Evolutionary conservation across 2,329 filamentous ascomycete species (phyloP).

Genomic region (Fusarium fracticaudum): DNA sequence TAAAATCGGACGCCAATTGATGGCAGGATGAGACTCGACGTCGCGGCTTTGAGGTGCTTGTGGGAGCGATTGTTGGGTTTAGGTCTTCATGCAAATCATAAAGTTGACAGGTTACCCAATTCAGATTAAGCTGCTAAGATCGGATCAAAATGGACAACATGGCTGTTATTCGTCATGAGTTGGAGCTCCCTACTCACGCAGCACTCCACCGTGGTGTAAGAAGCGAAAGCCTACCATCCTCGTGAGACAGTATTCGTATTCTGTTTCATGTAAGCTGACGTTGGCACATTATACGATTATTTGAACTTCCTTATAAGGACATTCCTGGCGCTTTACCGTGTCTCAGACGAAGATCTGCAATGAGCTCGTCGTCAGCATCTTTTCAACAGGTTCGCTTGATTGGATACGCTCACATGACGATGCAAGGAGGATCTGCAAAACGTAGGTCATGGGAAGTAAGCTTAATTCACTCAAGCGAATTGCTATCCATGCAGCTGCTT

Average conservation of each 20-base stretch:
- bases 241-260: background rate
- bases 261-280: conserved; percentile 1
- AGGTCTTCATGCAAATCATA: background rate
- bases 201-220: background rate
- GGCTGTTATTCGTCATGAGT: background rate
- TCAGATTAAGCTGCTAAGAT: no score
- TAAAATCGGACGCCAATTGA: background rate
- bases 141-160: rapidly evolving
- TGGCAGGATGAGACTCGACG: no score
- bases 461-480: background rate
- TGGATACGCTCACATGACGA: background rate
- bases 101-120: rapidly evolving
- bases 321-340: background rate
- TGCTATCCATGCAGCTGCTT: rapidly evolving
- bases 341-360: background rate
- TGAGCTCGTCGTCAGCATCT: background rate
- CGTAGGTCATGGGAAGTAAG: background rate
- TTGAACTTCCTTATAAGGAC: background rate
- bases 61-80: rapidly evolving
- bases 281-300: background rate
- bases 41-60: background rate
- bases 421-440: background rate
- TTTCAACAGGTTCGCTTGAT: background rate
- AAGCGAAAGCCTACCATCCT: no score
- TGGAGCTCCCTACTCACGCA: background rate